Evolutionary conservation across 2,329 filamentous ascomycete genomes (phyloP), one percentile per base, ranked within the genome.

Genomic region (Pestalotiopsis sp.): DNA sequence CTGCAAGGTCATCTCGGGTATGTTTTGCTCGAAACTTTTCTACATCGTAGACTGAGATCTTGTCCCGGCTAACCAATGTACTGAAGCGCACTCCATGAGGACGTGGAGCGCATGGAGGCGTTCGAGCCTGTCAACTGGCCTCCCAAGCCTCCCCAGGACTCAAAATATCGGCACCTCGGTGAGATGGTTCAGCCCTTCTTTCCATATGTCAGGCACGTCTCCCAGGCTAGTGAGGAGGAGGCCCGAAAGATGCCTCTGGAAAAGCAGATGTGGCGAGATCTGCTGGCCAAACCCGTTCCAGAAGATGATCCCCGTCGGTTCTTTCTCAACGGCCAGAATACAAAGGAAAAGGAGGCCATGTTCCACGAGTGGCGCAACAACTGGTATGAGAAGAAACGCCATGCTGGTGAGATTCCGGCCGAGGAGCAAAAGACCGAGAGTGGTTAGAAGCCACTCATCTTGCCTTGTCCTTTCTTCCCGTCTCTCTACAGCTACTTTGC

Each of bases 1-100:
- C 85, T 95, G n/a, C 86, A 91, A 74, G 92, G 92, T 12, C 83
- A 85, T 66, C 81, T 93, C 57, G 84, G 87, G 91, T 94, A 85
- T 67, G 86, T 77, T 20, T 12, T 2, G 23, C 23, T 3, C 57
- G 3, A 17, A 25, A 20, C 20, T 27, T 20, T 61, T 20, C 4
- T n/a, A 17, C 27, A 17, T n/a, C 27, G 14, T 5, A 36, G 31
- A 36, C 31, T 36, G 31, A 9, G 23, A 59, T n/a, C 9, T n/a
- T 4, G n/a, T 27, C 45, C 31, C 52, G 17, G 31, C 58, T 61
- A 20, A 49, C 6, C 12, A 13, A 13, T 31, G 7, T 20, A 23
- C n/a, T 25, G 5, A 14, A 67, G 66, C 25, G 13, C 49, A 5
- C 39, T 67, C 2, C 57, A 67, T 41, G 66, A 62, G 4, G 66